A percentile compares a stretch with the other conserved stretches of the same genome.
These are phyloP conservation scores for Juglanconis sp. DNA, from an alignment of 2,329 filamentous ascomycete genomes.

Conservation along the genomic window DNA sequence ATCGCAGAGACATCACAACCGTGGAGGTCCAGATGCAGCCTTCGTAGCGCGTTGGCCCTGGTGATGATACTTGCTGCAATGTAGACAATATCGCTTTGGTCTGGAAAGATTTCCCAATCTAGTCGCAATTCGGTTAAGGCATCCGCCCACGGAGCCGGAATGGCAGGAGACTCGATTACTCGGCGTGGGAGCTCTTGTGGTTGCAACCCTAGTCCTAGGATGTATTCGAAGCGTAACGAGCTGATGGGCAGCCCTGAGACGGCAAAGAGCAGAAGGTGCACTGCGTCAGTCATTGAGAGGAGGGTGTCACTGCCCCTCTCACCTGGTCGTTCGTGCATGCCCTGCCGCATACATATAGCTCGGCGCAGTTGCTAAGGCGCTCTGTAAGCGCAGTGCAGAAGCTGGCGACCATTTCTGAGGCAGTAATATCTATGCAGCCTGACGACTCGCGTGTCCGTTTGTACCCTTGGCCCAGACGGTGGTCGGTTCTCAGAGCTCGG, in stretches of 20 bases:
- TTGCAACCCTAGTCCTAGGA: background rate
- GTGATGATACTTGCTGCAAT: background rate
- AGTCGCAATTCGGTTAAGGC: background rate
- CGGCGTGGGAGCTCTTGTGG: background rate
- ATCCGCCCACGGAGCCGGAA: background rate
- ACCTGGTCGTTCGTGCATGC: background rate
- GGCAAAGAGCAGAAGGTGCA: background rate
- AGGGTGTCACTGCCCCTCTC: background rate
- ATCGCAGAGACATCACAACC: background rate
- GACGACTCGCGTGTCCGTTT: background rate
- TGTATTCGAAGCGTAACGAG: background rate
- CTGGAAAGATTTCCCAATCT: background rate
- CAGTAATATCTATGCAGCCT: background rate
- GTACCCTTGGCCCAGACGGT: background rate
- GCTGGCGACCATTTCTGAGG: background rate
- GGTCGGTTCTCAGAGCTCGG: background rate
- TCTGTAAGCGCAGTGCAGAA: background rate
- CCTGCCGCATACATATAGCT: background rate
- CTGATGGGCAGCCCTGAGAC: background rate
- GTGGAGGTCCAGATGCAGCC: background rate
- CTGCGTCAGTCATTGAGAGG: background rate
- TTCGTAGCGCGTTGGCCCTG: background rate
- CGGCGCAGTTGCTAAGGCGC: background rate
- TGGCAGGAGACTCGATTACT: background rate
- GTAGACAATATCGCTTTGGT: background rate